These are phyloP conservation scores for Microdochium nivale DNA, from an alignment of 2,329 filamentous ascomycete genomes.

Conservation along the genomic window DNA sequence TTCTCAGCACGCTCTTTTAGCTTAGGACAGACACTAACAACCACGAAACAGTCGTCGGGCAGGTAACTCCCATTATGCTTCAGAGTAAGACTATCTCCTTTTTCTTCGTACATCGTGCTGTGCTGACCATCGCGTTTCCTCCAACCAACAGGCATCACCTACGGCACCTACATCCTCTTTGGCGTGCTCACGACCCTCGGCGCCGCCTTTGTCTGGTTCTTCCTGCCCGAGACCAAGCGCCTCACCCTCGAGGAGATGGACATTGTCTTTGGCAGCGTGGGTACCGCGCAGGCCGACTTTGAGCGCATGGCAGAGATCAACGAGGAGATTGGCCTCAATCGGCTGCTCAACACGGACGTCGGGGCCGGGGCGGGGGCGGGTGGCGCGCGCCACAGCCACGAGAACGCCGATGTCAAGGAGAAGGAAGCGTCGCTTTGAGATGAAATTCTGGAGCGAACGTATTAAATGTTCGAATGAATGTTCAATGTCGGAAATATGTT, in stretches of 20 bases:
- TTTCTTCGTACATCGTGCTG: too few relatives aligned
- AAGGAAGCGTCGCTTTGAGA: too few relatives aligned
- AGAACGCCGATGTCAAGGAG: too few relatives aligned
- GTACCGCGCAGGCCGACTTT: slow-evolving; percentile 56
- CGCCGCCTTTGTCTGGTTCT: slow-evolving; percentile 52
- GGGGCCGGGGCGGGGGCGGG: too few relatives aligned
- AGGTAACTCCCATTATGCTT: slow-evolving; percentile 63
- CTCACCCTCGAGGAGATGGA: slow-evolving; percentile 60
- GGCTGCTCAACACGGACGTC: background rate
- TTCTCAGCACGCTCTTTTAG: background rate
- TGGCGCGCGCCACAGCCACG: too few relatives aligned
- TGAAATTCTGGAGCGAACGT: too few relatives aligned
- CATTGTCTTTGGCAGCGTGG: slow-evolving; percentile 57
- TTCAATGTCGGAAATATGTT: too few relatives aligned
- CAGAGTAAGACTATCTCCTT: too few relatives aligned
- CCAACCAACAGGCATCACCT: slow-evolving; percentile 39
- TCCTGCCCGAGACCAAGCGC: slow-evolving; percentile 57
- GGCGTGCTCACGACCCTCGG: slow-evolving; percentile 55
- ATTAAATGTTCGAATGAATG: too few relatives aligned
- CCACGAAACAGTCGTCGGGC: slow-evolving; percentile 47
- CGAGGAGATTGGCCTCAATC: background rate
- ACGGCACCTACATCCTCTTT: slow-evolving; percentile 66
- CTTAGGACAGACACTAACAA: slow-evolving; percentile 17
- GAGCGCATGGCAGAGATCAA: slow-evolving; percentile 64
- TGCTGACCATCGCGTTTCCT: background rate